phyloP scores from a whole-genome alignment of 2,329 filamentous ascomycete species.

The Zymoseptoria ardabiliae region DNA sequence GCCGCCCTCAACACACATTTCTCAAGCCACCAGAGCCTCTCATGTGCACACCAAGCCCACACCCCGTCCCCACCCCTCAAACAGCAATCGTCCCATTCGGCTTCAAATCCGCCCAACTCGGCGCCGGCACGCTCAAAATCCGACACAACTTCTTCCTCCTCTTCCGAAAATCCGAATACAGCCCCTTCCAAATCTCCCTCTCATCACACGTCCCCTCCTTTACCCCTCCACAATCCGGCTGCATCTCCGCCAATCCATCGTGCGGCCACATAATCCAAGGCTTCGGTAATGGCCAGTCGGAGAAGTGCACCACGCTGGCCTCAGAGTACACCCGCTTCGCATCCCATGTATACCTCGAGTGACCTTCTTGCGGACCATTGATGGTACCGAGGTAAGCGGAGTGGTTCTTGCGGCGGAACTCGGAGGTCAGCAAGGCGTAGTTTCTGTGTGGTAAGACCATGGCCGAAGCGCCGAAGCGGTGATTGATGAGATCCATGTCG shows the following conservation, averaged over 20 bases:
- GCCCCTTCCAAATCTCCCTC: constrained; percentile 37
- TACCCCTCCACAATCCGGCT: constrained; percentile 36
- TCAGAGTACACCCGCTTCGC: constrained; percentile 49
- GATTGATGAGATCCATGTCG: constrained; percentile 47
- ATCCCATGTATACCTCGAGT: constrained; percentile 49
- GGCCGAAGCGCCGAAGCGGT: constrained; percentile 52
- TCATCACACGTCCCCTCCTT: constrained; percentile 25
- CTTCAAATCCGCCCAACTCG: constrained; percentile 22
- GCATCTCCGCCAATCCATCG: constrained; percentile 36
- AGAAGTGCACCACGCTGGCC: constrained; percentile 62
- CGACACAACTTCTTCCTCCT: constrained; percentile 35
- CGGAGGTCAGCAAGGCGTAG: constrained; percentile 55
- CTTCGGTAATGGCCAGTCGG: constrained; percentile 64
- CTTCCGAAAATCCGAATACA: constrained; percentile 40
- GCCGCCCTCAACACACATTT: background rate
- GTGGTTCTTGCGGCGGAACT: constrained; percentile 53
- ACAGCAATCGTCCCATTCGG: constrained; percentile 9
- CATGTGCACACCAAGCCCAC: background rate
- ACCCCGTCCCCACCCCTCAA: background rate
- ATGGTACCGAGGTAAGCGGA: constrained; percentile 45
- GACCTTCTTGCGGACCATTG: constrained; percentile 34
- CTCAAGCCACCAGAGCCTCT: background rate
- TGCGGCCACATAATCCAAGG: constrained; percentile 48
- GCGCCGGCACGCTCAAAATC: constrained; percentile 25
- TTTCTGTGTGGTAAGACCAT: constrained; percentile 59